These are phyloP conservation scores for Hypoxylon sp. DNA, from an alignment of 2,329 filamentous ascomycete genomes.

Conservation along the genomic window DNA sequence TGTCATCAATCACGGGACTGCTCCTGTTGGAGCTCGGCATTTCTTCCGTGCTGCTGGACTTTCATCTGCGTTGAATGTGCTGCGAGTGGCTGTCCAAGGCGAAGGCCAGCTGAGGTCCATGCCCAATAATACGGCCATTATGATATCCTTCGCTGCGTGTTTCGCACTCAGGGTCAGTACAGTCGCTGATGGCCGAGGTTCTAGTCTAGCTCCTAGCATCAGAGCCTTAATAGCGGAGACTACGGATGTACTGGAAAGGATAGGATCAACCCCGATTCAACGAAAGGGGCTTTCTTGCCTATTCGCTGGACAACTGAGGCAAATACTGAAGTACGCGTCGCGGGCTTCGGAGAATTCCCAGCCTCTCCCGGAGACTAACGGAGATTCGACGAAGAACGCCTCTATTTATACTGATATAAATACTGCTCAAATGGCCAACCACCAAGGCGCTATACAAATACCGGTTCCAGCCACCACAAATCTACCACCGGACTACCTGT, in stretches of 20 bases:
- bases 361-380: conserved; percentile 41
- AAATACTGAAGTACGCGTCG: conserved; percentile 60
- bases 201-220: conserved; percentile 73
- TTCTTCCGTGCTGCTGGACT: conserved; percentile 81
- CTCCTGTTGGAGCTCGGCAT: conserved; percentile 77
- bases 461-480: conserved; percentile 46
- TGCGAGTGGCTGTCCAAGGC: conserved; percentile 80
- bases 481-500: conserved; percentile 51
- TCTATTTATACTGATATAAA: conserved; percentile 44
- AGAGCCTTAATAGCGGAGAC: conserved; percentile 77
- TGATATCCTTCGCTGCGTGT: conserved; percentile 82
- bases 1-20: conserved; percentile 81
- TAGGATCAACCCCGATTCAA: conserved; percentile 75
- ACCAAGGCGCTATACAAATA: conserved; percentile 46
- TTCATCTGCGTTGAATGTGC: conserved; percentile 80
- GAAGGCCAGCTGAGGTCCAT: conserved; percentile 79
- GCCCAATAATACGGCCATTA: conserved; percentile 84
- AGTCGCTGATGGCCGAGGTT: conserved; percentile 68
- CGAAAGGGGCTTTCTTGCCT: conserved; percentile 75
- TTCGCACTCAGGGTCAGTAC: conserved; percentile 76
- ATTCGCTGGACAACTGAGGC: conserved; percentile 69
- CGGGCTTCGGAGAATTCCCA: conserved; percentile 48
- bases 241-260: conserved; percentile 76
- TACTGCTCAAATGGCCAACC: conserved; percentile 42
- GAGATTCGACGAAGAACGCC: conserved; percentile 40